Percentiles rank a stretch among this genome's conserved stretches.
phyloP scores from a whole-genome alignment of 1,139 yeast species.

The Geotrichum candidum region DNA sequence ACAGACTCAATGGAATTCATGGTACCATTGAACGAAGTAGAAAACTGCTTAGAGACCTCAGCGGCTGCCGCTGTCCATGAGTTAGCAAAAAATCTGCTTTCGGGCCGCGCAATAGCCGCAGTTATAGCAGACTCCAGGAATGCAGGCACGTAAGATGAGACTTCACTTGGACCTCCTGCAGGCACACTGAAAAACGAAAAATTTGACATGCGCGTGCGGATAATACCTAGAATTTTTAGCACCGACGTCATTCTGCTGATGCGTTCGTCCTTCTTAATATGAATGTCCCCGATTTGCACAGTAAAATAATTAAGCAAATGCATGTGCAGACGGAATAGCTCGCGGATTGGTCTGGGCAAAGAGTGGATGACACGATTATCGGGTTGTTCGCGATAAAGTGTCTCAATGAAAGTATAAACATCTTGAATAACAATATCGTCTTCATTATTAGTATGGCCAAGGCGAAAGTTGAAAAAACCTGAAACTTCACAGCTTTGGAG shows the following conservation, averaged over 20 bases:
- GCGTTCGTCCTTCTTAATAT: conserved; percentile 48
- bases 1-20: conserved; percentile 26
- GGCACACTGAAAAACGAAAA: conserved; percentile 44
- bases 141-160: conserved; percentile 63
- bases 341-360: conserved; percentile 66
- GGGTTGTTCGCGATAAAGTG: conserved; percentile 39
- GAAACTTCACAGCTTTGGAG: conserved; percentile 50
- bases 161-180: conserved; percentile 13
- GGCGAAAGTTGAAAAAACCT: conserved; percentile 54
- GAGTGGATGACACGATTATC: conserved; percentile 36
- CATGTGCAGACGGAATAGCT: conserved; percentile 59
- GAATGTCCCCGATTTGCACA: conserved; percentile 60
- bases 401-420: conserved; percentile 62
- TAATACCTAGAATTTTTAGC: conserved; percentile 58
- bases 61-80: conserved; percentile 60
- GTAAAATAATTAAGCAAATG: conserved; percentile 61
- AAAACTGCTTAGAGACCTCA: conserved; percentile 29
- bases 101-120: conserved; percentile 74
- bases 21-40: conserved; percentile 9
- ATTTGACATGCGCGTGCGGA: conserved; percentile 63
- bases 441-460: conserved; percentile 43
- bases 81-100: conserved; percentile 59
- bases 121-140: conserved; percentile 76
- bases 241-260: conserved; percentile 65
- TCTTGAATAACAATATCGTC: conserved; percentile 61